phyloP scores from a whole-genome alignment of 352 stramenopile genomes.

The Pythium myriotylum region DNA sequence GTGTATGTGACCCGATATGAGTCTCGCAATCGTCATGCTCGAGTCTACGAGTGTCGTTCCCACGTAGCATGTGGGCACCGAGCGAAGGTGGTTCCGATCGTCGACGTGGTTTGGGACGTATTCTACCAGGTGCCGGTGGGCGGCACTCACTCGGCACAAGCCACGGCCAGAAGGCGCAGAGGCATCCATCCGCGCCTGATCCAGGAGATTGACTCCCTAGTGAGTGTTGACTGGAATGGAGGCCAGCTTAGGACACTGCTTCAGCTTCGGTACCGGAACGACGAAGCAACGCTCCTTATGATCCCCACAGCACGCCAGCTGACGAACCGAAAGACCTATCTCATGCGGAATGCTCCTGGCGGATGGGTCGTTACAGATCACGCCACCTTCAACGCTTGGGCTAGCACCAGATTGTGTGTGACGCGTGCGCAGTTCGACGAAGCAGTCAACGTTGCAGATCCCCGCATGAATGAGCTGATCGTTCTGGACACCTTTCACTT shows the following conservation, averaged over 20 bases:
- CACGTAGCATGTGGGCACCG: conserved; percentile 1
- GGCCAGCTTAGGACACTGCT: too few species aligned
- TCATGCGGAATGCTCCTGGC: not conserved
- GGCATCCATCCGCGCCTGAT: not conserved
- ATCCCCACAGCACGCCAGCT: too few species aligned
- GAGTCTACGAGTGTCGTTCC: conserved; percentile 18
- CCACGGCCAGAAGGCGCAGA: not conserved
- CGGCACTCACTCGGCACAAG: not conserved
- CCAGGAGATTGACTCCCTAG: not conserved
- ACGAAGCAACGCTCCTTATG: too few species aligned
- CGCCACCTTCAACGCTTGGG: conserved; percentile 5
- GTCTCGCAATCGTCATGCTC: not conserved
- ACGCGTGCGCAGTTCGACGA: not conserved
- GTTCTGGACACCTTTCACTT: conserved; percentile 1
- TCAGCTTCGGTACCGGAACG: too few species aligned
- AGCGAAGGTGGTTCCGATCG: not conserved
- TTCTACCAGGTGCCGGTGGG: not conserved
- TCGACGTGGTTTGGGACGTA: not conserved
- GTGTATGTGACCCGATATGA: too few species aligned
- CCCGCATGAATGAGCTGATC: conserved; percentile 5
- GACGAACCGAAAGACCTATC: conserved; percentile 12
- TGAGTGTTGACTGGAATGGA: not conserved
- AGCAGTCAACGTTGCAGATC: not conserved
- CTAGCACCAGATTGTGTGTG: not conserved
- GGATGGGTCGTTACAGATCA: conserved; percentile 3